Evolutionary conservation across 306 rosid species (phyloP).

Genomic region (Spatholobus suberectus): DNA sequence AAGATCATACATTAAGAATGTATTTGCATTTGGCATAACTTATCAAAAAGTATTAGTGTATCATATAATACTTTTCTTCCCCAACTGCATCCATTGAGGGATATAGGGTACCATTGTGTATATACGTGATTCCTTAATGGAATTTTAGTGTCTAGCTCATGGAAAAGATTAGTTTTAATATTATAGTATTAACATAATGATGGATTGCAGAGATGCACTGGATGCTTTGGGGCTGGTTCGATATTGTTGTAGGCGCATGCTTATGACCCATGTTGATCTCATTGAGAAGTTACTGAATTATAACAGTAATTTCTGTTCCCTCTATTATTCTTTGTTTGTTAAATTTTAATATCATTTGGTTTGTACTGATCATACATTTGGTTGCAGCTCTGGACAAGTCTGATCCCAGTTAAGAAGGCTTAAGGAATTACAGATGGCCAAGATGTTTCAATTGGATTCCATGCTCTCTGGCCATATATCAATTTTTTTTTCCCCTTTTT

Average conservation of each 20-base stretch:
- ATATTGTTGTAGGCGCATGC: constrained; percentile 95
- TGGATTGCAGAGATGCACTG: constrained; percentile 79
- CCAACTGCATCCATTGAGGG: not conserved
- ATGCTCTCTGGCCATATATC: not conserved
- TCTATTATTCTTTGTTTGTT: not conserved
- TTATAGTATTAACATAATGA: constrained; percentile 18
- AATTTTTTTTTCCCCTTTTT: not conserved
- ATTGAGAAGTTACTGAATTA: constrained; percentile 96
- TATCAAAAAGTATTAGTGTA: not conserved
- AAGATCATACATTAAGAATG: not conserved
- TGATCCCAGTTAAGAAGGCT: constrained; percentile 54
- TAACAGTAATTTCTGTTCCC: constrained; percentile 63
- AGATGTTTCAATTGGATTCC: constrained; percentile 28
- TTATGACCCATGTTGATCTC: constrained; percentile 98
- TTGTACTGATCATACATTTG: constrained; percentile 16
- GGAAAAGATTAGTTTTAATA: not conserved
- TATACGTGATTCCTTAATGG: not conserved
- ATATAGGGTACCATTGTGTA: not conserved
- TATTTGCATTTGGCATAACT: not conserved
- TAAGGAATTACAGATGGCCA: constrained; percentile 12
- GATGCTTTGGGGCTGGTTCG: constrained; percentile 94
- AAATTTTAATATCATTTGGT: not conserved
- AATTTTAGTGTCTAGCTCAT: not conserved
- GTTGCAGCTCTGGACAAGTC: constrained; percentile 77
- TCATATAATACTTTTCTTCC: not conserved